phyloP scores from a whole-genome alignment of 148 eudicot genomes.

The Salicornia ramosissima region DNA sequence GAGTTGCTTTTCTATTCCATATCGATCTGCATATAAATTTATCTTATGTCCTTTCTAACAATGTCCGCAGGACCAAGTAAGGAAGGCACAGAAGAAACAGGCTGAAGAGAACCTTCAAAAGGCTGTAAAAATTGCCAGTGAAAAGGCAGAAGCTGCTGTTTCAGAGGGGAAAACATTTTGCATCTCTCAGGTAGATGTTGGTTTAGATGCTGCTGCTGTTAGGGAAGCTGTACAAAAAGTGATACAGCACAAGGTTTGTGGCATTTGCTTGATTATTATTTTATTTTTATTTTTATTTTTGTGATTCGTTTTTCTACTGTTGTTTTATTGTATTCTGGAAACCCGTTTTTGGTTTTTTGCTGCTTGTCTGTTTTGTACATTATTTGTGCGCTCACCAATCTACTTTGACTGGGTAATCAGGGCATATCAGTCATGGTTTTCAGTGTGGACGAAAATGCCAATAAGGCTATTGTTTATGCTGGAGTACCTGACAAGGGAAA shows the following conservation, averaged over 20 bases:
- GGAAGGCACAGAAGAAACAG: conserved; percentile 61
- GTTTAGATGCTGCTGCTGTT: conserved; percentile 69
- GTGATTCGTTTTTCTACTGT: background rate
- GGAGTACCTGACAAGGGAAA: conserved; percentile 77
- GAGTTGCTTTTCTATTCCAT: background rate
- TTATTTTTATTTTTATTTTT: background rate
- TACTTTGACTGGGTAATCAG: conserved; percentile 34
- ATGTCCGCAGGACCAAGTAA: conserved; percentile 54
- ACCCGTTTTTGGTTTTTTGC: background rate
- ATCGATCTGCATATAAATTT: background rate
- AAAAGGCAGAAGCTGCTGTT: conserved; percentile 67
- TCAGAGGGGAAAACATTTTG: conserved; percentile 74
- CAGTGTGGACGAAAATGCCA: conserved; percentile 63
- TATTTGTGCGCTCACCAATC: conserved; percentile 1
- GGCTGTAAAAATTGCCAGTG: conserved; percentile 56
- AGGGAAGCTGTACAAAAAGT: conserved; percentile 84
- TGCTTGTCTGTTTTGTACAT: background rate
- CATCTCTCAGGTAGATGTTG: conserved; percentile 63
- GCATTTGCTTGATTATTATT: background rate
- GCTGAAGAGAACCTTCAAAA: conserved; percentile 74
- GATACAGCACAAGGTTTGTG: conserved; percentile 69
- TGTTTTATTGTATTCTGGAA: background rate
- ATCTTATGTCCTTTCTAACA: background rate
- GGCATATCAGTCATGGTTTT: conserved; percentile 75
- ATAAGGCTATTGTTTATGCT: conserved; percentile 85